A percentile compares a stretch with the other conserved stretches of the same genome.
These are phyloP conservation scores for Daldinia caldariorum DNA, from an alignment of 495 filamentous ascomycete genomes.

Conservation along the genomic window DNA sequence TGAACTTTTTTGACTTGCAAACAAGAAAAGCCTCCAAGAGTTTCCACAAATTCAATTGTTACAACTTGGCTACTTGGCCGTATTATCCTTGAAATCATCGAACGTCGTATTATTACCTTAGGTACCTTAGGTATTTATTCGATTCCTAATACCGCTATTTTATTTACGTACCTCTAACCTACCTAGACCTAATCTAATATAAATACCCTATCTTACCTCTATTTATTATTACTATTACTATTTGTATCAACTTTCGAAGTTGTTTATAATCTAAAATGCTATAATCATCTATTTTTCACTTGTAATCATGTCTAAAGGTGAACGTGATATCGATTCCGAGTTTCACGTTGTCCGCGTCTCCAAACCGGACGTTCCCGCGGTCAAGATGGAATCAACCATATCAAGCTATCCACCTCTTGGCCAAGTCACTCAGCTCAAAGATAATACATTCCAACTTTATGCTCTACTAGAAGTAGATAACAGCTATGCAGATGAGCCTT, in stretches of 20 bases:
- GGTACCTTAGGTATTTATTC: too few species aligned
- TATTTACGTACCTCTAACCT: not conserved
- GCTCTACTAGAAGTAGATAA: conserved; percentile 76
- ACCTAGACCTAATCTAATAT: too few species aligned
- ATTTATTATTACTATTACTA: not conserved
- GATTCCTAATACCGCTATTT: conserved; percentile 7
- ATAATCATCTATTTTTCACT: conserved; percentile 8
- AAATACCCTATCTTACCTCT: conserved; percentile 2
- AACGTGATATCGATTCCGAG: conserved; percentile 30
- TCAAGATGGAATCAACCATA: conserved; percentile 46
- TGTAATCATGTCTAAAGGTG: conserved; percentile 11
- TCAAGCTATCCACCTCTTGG: conserved; percentile 72
- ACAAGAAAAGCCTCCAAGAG: not conserved
- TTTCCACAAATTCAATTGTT: conserved; percentile 1
- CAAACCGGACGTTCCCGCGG: conserved; percentile 5
- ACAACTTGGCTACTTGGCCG: not conserved
- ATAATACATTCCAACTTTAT: conserved; percentile 65
- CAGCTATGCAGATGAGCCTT: conserved; percentile 64
- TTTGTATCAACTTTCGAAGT: not conserved
- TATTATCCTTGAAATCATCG: not conserved
- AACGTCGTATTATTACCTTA: not conserved
- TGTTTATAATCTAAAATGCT: conserved; percentile 23
- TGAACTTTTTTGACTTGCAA: too few species aligned
- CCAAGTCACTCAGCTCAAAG: conserved; percentile 69
- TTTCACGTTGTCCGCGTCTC: conserved; percentile 40